Evolutionary conservation across 768 basidiomycete genomes (phyloP).

Genomic region (Rhodosporidiobolus odoratus): DNA sequence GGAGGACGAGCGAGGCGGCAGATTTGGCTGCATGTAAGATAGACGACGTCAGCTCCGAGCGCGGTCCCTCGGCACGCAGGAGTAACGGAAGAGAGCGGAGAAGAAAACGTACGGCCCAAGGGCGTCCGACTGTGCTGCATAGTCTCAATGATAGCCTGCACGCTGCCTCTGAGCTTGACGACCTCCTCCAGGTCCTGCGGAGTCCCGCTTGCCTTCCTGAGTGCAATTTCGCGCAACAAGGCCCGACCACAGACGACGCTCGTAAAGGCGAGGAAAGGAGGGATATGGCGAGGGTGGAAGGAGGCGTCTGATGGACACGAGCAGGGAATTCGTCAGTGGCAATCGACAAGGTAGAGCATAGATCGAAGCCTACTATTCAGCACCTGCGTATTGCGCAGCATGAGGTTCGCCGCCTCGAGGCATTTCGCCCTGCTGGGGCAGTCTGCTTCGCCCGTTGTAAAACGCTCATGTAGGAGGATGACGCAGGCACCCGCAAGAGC

Average conservation of each 20-base stretch:
- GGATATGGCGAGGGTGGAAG: conserved; percentile 17
- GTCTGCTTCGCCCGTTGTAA: not conserved
- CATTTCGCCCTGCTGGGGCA: conserved; percentile 9
- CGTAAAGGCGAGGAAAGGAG: conserved; percentile 3
- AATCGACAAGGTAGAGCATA: not conserved
- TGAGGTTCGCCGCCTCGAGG: not conserved
- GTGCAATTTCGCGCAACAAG: not conserved
- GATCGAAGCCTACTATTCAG: not conserved
- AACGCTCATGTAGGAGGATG: conserved; percentile 12
- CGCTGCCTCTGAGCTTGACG: not conserved
- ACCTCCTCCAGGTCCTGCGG: not conserved
- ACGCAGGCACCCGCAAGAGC: not conserved
- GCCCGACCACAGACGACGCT: not conserved
- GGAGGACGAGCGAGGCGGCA: not conserved
- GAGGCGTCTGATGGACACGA: not conserved
- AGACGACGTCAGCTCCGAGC: not conserved
- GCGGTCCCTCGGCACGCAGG: not conserved
- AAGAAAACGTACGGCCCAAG: not conserved
- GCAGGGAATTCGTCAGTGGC: not conserved
- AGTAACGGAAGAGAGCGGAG: not conserved
- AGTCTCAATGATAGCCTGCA: not conserved
- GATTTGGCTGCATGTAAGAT: not conserved
- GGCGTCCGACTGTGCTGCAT: not conserved
- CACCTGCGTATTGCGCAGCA: conserved; percentile 4
- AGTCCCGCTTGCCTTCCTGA: not conserved